Evolutionary conservation across 805 yeast species (phyloP), one percentile per base, ranked within the genome.

Genomic region (Zygotorulaspora florentina): DNA sequence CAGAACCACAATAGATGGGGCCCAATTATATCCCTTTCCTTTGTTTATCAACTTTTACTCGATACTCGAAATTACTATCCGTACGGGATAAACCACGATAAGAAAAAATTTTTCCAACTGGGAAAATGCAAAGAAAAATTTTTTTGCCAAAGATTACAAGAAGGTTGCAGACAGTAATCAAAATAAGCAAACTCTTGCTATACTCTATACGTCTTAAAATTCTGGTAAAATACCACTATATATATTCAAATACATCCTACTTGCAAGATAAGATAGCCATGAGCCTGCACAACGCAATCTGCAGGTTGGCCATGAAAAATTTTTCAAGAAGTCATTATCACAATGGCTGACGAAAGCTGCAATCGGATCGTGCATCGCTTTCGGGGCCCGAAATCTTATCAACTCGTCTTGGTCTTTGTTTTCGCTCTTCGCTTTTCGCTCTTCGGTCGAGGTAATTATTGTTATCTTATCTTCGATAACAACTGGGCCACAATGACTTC

Each of bases 381-480:
- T 29, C 15, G 15, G 33, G n/a, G 15, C 15, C 33, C 33, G 15
- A 12, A 29, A 29, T 29, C 33, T 29, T 29, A 29, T 29, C 33
- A 29, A 29, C 33, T 5, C 15, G 3, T 29, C 3, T 29, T 4
- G 7, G 7, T 20, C 25, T 20, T 20, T 7, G 25, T 20, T 20
- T 20, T 20, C 25, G 25, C 25, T 20, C 25, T 20, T 20, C 25
- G 25, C 25, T 20, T 7, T 20, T 20, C 25, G 25, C 25, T 20
- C 25, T 20, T 20, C 25, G 25, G 25, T 20, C 25, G 25, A 20
- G 25, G 25, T 20, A 20, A 20, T 20, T 20, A 20, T 20, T 20
- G 36, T 33, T 33, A 33, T 33, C 36, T 33, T 33, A 33, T 33
- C 36, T 33, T 6, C 13, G 36, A 33, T 33, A 33, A 33, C 18